Base-by-base conservation (phyloP, 2,329 filamentous ascomycete genomes). In the Hymenoscyphus scutula region DNA sequence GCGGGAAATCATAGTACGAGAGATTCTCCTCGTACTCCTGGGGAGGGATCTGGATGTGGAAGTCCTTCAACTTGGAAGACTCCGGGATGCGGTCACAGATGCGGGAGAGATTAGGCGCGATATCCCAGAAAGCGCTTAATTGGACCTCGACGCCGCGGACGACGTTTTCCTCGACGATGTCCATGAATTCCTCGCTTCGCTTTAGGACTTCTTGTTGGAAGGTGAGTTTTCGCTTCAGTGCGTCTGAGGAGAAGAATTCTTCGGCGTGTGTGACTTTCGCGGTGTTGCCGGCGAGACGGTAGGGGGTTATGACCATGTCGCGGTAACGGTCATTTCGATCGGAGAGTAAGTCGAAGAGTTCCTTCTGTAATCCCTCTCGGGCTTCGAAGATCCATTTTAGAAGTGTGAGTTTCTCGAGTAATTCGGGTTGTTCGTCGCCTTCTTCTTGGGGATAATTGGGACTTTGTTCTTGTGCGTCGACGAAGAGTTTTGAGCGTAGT, bases 351-450 rank as follows among this genome's bases (percentile, higher is more conserved):
- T 96, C 90, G 72, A 92, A 97, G 59, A 94, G 84, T 70, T 92
- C 90, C 53, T 91, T 88, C 77, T 98, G 89, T 8, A 98, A 81
- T 55, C 85, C 83, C 76, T 99, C 95, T n/a, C 93, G 88, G 0
- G 90, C 89, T 74, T 99, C 95, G 70, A 97, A 98, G 8, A 98
- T 87, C 93, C 95, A 98, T 73, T 98, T 99, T 15, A 98, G 82
- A 56, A 97, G 84, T 0, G 94, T 98, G 13, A 99, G 82, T 76
- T 97, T 96, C 76, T 99, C 95, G 2, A 98, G 80, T 0, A 98
- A 82, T 76, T 99, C 95, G 0, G 95, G 95, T 73, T 93, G 88
- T 74, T 97, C 94, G 69, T 98, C 94, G 19, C 95, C 94, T 77
- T 97, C 94, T 75, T 97, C 92, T 74, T 97, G 93, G 0, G 92